A percentile compares a stretch with the other conserved stretches of the same genome.
These are phyloP conservation scores for Globisporangium acanthophoron DNA, from an alignment of 352 stramenopile species.

Conservation along the genomic window DNA sequence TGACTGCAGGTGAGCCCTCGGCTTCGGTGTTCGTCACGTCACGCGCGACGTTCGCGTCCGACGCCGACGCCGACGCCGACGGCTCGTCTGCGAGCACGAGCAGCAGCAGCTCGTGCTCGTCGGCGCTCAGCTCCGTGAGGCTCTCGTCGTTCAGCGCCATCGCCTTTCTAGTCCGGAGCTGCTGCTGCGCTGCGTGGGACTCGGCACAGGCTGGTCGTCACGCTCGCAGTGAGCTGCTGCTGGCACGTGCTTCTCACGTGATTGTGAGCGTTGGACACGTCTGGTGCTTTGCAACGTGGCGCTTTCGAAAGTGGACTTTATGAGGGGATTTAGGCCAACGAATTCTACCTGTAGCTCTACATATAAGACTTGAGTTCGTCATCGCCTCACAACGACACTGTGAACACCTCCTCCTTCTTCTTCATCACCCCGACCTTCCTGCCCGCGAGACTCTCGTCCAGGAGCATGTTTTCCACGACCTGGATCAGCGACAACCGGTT, in stretches of 20 bases:
- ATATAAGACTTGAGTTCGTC: too few relatives aligned
- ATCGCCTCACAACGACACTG: background rate
- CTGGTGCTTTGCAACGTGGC: too few relatives aligned
- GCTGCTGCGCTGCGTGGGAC: too few relatives aligned
- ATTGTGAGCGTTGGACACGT: too few relatives aligned
- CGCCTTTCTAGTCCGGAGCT: background rate
- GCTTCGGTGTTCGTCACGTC: background rate
- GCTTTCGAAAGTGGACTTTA: background rate
- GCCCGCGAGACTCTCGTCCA: background rate
- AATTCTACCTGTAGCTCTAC: too few relatives aligned
- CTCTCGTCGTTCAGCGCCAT: background rate
- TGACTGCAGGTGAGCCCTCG: too few relatives aligned
- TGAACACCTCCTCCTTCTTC: background rate
- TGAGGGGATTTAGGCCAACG: background rate
- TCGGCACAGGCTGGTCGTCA: too few relatives aligned
- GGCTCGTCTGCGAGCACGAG: background rate
- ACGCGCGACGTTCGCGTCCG: background rate
- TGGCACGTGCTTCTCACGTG: too few relatives aligned
- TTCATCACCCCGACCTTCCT: background rate
- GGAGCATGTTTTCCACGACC: background rate
- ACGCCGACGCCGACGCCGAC: too few relatives aligned
- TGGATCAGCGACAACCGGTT: background rate
- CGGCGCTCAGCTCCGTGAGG: background rate
- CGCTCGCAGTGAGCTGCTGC: too few relatives aligned
- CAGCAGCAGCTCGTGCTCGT: conserved; percentile 4